Conservation (phyloP, 2,329 filamentous ascomycete genomes). For the Colletotrichum sp. region DNA sequence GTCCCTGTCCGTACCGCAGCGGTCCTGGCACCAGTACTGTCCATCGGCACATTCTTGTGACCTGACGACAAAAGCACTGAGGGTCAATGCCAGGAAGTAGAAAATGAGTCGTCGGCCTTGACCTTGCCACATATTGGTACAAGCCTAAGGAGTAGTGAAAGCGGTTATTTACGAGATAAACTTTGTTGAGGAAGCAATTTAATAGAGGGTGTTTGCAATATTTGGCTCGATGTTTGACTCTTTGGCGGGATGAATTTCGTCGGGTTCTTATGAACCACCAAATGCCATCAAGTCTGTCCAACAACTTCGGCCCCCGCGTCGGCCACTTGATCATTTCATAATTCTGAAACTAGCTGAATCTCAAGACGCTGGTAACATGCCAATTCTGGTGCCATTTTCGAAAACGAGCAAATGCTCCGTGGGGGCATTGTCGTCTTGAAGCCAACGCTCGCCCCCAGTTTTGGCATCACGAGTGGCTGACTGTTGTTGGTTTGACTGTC, state of each 20-base stretch:
- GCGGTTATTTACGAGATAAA: rapidly evolving
- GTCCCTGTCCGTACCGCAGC: background rate
- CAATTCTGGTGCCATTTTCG: background rate
- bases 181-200: background rate
- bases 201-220: background rate
- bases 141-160: rapidly evolving
- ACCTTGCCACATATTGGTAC: background rate
- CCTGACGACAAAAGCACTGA: rapidly evolving
- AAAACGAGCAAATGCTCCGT: background rate
- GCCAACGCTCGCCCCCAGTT: background rate
- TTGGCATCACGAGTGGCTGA: background rate
- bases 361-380: rapidly evolving
- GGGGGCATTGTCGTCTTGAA: rapidly evolving
- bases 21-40: background rate
- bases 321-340: background rate
- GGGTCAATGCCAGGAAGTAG: rapidly evolving
- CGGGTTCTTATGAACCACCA: background rate
- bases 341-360: background rate
- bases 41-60: background rate
- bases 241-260: no score
- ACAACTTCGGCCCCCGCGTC: background rate
- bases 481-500: background rate
- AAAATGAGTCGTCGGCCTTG: background rate
- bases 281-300: background rate
- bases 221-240: background rate